Conservation (phyloP, 768 basidiomycete species). For the Pulveroboletus sp. region DNA sequence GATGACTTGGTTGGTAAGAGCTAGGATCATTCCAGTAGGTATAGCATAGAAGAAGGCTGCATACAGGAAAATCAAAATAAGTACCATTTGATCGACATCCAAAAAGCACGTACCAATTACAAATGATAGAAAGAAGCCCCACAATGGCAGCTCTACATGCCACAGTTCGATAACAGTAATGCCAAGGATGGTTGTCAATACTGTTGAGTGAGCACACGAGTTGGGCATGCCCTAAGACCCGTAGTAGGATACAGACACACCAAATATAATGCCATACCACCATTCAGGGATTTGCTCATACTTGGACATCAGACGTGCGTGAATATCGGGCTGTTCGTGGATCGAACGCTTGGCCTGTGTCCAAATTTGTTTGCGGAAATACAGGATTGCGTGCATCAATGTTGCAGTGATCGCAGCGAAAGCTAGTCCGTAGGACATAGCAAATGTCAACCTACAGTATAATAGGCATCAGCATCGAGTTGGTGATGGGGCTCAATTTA, state of each 20-base stretch:
- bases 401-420: constrained; percentile 44
- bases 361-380: constrained; percentile 59
- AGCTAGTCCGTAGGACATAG: constrained; percentile 47
- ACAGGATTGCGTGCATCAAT: constrained; percentile 41
- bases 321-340: constrained; percentile 58
- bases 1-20: constrained; percentile 79
- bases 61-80: too few relatives aligned
- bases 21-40: constrained; percentile 58
- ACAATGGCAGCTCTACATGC: constrained; percentile 48
- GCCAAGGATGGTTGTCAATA: constrained; percentile 60
- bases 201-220: constrained; percentile 47
- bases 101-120: too few relatives aligned
- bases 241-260: too few relatives aligned
- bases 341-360: constrained; percentile 48
- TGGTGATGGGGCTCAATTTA: too few relatives aligned
- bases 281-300: constrained; percentile 61
- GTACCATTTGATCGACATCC: not conserved
- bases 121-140: constrained; percentile 43
- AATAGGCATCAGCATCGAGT: too few relatives aligned
- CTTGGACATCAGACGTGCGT: constrained; percentile 54
- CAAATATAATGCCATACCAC: too few relatives aligned
- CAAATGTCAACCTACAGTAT: too few relatives aligned
- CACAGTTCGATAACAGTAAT: constrained; percentile 60
- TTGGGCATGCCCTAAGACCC: too few relatives aligned
- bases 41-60: constrained; percentile 44